A percentile compares a stretch with the other conserved stretches of the same genome.
Conservation (phyloP, 2,329 filamentous ascomycete genomes). For the Lachnellula occidentalis region DNA sequence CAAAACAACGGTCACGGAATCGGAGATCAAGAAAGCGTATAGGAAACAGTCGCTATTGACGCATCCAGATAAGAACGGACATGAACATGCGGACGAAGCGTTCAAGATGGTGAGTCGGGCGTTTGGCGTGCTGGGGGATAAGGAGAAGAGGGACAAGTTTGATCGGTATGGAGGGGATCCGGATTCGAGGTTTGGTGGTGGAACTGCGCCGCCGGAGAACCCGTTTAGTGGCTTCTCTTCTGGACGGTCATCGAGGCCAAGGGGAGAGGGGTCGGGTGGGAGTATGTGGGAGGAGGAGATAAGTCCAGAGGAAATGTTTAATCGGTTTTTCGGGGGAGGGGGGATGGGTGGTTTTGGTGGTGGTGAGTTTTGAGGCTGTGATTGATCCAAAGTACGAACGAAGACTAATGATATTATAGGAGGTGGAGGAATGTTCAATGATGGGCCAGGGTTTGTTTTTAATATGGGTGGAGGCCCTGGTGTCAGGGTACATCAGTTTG, state of each 20-base stretch:
- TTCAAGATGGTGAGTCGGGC: constrained; percentile 97
- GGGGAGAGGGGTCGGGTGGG: constrained; percentile 33
- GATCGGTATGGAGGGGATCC: constrained; percentile 90
- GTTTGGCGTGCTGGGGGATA: constrained; percentile 87
- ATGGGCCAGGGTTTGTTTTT: constrained; percentile 86
- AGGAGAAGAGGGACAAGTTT: constrained; percentile 85
- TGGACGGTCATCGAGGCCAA: constrained; percentile 33
- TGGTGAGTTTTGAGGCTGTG: constrained; percentile 58
- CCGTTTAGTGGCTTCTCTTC: constrained; percentile 64
- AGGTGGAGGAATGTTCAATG: constrained; percentile 56
- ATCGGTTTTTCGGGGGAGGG: constrained; percentile 84
- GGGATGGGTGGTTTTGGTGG: constrained; percentile 36
- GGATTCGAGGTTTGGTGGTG: constrained; percentile 72
- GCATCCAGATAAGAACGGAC: constrained; percentile 98
- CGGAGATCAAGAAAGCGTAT: constrained; percentile 96
- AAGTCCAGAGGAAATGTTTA: constrained; percentile 93
- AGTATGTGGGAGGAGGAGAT: constrained; percentile 85
- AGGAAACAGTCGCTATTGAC: constrained; percentile 89
- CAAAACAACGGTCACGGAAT: constrained; percentile 62
- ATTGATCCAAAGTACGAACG: constrained; percentile 40
- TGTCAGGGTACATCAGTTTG: constrained; percentile 92
- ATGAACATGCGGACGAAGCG: constrained; percentile 90
- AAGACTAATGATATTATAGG: constrained; percentile 16
- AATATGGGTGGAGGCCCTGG: constrained; percentile 90
- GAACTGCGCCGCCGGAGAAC: constrained; percentile 50